Evolutionary conservation across 2,329 filamentous ascomycete species (phyloP), one percentile per base, ranked within the genome.

Genomic region (Claviceps sp.): DNA sequence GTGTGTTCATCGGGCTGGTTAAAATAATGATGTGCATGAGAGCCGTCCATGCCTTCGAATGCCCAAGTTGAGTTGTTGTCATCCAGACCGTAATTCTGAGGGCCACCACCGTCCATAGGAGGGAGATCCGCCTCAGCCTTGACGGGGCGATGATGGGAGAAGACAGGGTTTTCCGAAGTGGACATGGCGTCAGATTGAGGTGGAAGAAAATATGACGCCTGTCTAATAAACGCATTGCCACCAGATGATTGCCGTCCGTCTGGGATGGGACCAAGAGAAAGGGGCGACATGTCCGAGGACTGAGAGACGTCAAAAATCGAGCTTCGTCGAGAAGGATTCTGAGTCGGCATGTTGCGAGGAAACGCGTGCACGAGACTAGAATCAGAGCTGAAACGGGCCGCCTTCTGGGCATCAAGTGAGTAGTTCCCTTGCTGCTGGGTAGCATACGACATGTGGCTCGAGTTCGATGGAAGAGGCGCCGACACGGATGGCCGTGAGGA

Each of bases 271-370:
- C 50, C 49, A 16, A 58, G 49, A 16, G 54, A 14, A 42, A 58
- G 47, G 11, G 40, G 37, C 9, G 54, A 43, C 47, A 60, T 47
- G n/a, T 57, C 57, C 9, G 58, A 43, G 14, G 54, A 37, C n/a
- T 54, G 54, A 3, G 53, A 9, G 13, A 50, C 47, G 5, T 62
- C 60, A 26, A 59, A 59, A 5, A 55, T 48, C 26, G 60, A 60
- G 40, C 55, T 55, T 16, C 57, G 56, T 51, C 56, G 48, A 9
- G 55, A 53, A 11, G 55, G 13, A 41, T 54, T 54, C 7, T 59
- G 48, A n/a, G 55, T 46, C 5, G 58, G 58, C 60, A 62, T 61
- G 20, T 60, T 57, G 46, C 59, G 57, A 9, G 59, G 60, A 38
- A 59, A 61, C 18, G 61, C 59, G 43, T 56, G 54, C 6, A 52